Base-by-base conservation (phyloP, 352 stramenopile genomes). In the Globisporangium abappressorium region DNA sequence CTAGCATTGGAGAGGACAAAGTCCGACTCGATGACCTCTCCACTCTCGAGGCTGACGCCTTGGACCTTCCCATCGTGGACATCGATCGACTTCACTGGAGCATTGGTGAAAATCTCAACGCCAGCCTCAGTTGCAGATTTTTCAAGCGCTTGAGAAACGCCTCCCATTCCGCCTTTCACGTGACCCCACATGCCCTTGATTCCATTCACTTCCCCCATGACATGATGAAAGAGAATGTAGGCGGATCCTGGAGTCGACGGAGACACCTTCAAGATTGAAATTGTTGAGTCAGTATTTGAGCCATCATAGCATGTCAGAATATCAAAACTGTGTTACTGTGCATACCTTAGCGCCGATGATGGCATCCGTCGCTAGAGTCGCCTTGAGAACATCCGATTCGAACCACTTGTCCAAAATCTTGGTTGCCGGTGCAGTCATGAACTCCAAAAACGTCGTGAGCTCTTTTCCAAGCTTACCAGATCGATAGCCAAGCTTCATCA, bases 331-430 rank as follows among this genome's bases (percentile, higher is more conserved):
- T 5, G n/a, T 34, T 5, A 26, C 24, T 26, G 24, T 5, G 41
- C 34, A 14, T 20, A 95, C 84, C 76, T 94, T 92, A 2, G 91
- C 91, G 2, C 91, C 91, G 61, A 97, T 97, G 65, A 97, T 94
- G 14, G 92, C 91, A 65, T 97, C 91, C 1, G 91, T 97, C n/a
- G 91, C 92, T 5, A 97, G 77, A 3, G 91, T 97, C 2, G 92
- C 86, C 63, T 97, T 97, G 12, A 97, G 66, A 15, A 97, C 77
- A 18, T 97, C 88, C 0, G 81, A 94, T 34, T 97, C 91, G 55
- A 97, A 97, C 89, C 91, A 97, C 24, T 86, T 90, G 65, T 98
- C 86, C 30, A 97, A 63, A 11, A 97, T 94, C 61, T 95, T 93
- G 8, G 80, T 80, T 14, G 91, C 91, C 0, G 91, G 91, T 0